These are phyloP conservation scores for Hygrophorus pudorinus DNA, from an alignment of 768 basidiomycete genomes.

Conservation along the genomic window DNA sequence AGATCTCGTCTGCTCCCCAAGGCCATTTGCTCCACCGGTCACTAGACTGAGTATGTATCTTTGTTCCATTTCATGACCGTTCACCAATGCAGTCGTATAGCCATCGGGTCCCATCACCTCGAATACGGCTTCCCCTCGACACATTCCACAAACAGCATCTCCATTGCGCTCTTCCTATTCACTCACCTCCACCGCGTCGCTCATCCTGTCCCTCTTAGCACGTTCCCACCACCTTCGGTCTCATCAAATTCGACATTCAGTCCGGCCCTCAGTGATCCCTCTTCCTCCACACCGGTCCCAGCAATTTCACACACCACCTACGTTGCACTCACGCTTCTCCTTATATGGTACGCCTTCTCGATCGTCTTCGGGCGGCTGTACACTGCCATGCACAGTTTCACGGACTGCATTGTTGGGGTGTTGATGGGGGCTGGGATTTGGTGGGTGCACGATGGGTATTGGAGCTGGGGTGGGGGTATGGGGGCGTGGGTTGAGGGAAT, in stretches of 20 bases:
- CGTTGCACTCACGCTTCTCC: constrained; percentile 27
- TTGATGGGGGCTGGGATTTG: constrained; percentile 61
- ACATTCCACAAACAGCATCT: constrained; percentile 85
- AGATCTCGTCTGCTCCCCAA: constrained; percentile 82
- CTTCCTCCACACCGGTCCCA: constrained; percentile 17
- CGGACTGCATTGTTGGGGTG: constrained; percentile 58
- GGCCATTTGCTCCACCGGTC: constrained; percentile 87
- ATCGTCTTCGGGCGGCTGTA: constrained; percentile 78
- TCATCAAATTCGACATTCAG: no score
- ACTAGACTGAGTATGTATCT: constrained; percentile 65
- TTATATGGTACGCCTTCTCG: constrained; percentile 52
- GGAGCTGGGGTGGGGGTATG: constrained; percentile 11
- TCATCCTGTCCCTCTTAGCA: no score
- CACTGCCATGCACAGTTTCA: constrained; percentile 83
- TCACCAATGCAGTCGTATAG: constrained; percentile 22
- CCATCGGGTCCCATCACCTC: constrained; percentile 69
- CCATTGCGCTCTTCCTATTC: constrained; percentile 78
- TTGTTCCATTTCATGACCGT: background rate
- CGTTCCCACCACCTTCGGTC: no score
- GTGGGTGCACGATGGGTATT: constrained; percentile 31
- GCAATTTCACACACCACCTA: constrained; percentile 39
- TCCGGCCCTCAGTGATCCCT: no score
- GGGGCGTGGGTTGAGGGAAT: constrained; percentile 24
- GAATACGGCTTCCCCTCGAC: constrained; percentile 97
- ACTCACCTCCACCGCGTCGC: constrained; percentile 47